These are phyloP conservation scores for Suillus clintonianus DNA, from an alignment of 768 basidiomycete species.

Conservation along the genomic window DNA sequence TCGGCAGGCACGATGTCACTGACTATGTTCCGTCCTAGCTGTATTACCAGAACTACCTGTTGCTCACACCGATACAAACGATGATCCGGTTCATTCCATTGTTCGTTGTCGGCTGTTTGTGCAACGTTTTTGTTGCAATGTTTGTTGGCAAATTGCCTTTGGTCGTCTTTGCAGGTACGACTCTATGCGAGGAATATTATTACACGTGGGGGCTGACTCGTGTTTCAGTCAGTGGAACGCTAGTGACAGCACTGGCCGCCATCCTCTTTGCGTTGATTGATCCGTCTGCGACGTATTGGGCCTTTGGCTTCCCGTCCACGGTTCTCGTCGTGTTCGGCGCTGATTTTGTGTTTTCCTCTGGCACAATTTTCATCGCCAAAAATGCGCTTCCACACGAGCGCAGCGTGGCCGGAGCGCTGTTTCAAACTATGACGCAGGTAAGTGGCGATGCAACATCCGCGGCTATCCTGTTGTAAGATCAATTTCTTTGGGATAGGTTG, in stretches of 20 bases:
- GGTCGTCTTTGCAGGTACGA: slow-evolving; percentile 55
- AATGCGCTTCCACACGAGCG: slow-evolving; percentile 69
- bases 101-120: slow-evolving; percentile 64
- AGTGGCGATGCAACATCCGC: slow-evolving; percentile 3
- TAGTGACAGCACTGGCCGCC: slow-evolving; percentile 56
- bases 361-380: slow-evolving; percentile 68
- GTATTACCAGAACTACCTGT: slow-evolving; percentile 69
- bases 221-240: slow-evolving; percentile 52
- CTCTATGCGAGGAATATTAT: no score
- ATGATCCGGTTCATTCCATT: slow-evolving; percentile 73
- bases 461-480: neutral
- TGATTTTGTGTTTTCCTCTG: slow-evolving; percentile 71
- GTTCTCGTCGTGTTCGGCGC: slow-evolving; percentile 69
- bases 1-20: neutral
- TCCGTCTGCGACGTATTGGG: slow-evolving; percentile 65
- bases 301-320: slow-evolving; percentile 70
- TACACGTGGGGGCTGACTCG: slow-evolving; percentile 3
- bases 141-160: slow-evolving; percentile 58
- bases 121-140: slow-evolving; percentile 68
- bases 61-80: slow-evolving; percentile 55
- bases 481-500: slow-evolving; percentile 44
- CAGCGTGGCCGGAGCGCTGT: slow-evolving; percentile 72
- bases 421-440: slow-evolving; percentile 79
- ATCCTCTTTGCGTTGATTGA: slow-evolving; percentile 71
- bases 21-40: slow-evolving; percentile 38